Base-by-base conservation (phyloP, 768 basidiomycete genomes). In the Leccinum sublutescens region DNA sequence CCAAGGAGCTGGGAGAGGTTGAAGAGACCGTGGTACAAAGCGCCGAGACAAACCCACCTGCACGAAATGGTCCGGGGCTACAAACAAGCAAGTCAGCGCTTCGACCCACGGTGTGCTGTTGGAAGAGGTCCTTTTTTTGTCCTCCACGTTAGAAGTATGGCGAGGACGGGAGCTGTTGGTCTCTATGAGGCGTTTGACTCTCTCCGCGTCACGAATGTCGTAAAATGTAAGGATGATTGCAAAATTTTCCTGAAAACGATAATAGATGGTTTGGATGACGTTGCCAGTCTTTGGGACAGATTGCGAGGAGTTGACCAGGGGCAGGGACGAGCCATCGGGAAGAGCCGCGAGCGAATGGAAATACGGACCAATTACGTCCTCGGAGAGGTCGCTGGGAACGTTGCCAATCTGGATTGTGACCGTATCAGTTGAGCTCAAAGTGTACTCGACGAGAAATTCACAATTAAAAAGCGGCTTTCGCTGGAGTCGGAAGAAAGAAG, bases 161-260 rank as follows among this genome's bases (percentile, higher is more conserved):
- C 27, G 56, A 45, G 55, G 25, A 50, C 43, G 60, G 7, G 63
- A 62, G 36, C 60, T 29, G 23, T 65, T 65, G 5, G 54, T 40
- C 10, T 76, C 75, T 47, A 85, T 72, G n/a, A 79, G 62, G 11
- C 64, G 66, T 52, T 79, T 78, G 29, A 83, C 82, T 6, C 75
- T 76, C 43, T 75, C 75, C 2, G 85, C 81, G 52, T 85, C 75
- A 53, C 86, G 80, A 48, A 80, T 68, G 62, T 89, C 86, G 70
- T 80, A 82, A 62, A 88, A 88, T 7, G 85, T 81, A 60, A 87
- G 76, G 49, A 88, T 73, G 47, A 82, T 72, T 7, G 85, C 85
- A 38, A 82, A 75, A 10, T 77, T 76, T 52, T 76, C 74, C 53
- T 81, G 81, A 61, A 79, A 79, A 34, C 80, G 79, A 36, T 79